phyloP scores from a whole-genome alignment of 805 yeast genomes.

The Saccharomyces mikatae region DNA sequence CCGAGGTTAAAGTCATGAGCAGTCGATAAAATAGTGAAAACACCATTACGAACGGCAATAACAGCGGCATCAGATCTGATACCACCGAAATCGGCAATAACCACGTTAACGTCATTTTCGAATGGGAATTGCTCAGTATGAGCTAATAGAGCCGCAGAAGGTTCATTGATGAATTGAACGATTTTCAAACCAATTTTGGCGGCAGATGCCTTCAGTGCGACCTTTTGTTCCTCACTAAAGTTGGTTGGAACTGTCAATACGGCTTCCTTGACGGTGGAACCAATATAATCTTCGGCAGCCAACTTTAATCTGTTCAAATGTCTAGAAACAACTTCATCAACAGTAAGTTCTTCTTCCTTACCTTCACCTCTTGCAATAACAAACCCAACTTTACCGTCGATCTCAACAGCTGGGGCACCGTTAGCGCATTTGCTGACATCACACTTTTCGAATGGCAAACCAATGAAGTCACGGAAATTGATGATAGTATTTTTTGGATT shows the following conservation, averaged over 20 bases:
- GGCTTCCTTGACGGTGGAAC: conserved; percentile 68
- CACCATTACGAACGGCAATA: conserved; percentile 87
- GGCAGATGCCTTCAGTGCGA: conserved; percentile 53
- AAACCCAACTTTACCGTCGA: conserved; percentile 62
- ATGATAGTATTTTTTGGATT: conserved; percentile 79
- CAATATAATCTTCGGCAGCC: conserved; percentile 91
- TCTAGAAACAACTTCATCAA: conserved; percentile 74
- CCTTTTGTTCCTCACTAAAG: conserved; percentile 66
- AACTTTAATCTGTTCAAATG: conserved; percentile 72
- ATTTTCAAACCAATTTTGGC: conserved; percentile 68
- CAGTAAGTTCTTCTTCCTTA: conserved; percentile 47
- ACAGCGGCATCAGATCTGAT: conserved; percentile 93
- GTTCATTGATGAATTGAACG: conserved; percentile 84
- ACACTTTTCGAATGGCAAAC: conserved; percentile 60
- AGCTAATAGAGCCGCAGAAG: conserved; percentile 83
- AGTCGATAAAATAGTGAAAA: conserved; percentile 80
- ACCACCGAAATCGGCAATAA: conserved; percentile 96
- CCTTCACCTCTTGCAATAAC: conserved; percentile 44
- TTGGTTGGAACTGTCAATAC: conserved; percentile 89
- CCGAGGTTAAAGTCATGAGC: conserved; percentile 77
- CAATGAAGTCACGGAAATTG: conserved; percentile 90
- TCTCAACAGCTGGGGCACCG: conserved; percentile 32
- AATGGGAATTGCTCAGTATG: conserved; percentile 47
- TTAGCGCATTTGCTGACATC: conserved; percentile 62
- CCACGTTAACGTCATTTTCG: conserved; percentile 33